Evolutionary conservation across 352 stramenopile species (phyloP), one percentile per base, ranked within the genome.

Genomic region (Phytophthora boehmeriae): DNA sequence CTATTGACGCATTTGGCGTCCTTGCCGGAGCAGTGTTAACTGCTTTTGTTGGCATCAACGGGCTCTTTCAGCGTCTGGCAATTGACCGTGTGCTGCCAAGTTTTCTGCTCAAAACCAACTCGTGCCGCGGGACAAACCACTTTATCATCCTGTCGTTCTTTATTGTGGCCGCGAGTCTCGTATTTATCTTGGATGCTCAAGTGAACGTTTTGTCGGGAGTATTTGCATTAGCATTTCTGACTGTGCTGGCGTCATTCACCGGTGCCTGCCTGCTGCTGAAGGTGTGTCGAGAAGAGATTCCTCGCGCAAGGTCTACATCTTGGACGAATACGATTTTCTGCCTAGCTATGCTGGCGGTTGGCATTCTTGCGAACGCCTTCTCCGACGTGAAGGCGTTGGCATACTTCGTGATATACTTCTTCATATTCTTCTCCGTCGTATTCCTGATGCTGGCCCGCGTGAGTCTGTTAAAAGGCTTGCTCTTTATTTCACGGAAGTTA

Each of bases 1-100:
- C 54, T 8, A 46, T 97, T 16, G 90, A 97, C 39, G 90, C 90
- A 2, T 96, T 97, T 63, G 76, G 94, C n/a, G 90, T 97, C 13
- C 73, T 97, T 32, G 78, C 81, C 17, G 90, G 89, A 14, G 90
- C 85, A 0, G 82, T 97, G 2, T 58, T 97, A 34, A 97, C 90
- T 4, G 79, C 88, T 4, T 97, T 93, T 52, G 75, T 89, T 11
- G 79, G 79, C 10, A 96, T 96, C 36, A 89, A 78, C 47, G 90
- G 80, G 0, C 61, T 89, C 4, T 83, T 96, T 22, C 68, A 86
- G 60, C 78, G 90, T 27, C 80, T 97, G 60, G 86, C 88, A 1
- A 88, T 93, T 53, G 90, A 97, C 44, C 81, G 81, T 6, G 62
- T 89, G 8, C 54, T 92, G 19, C 84, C 82, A 0, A 70, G 73